Evolutionary conservation across 2,329 filamentous ascomycete species (phyloP).

Genomic region (Blastomyces silverae): DNA sequence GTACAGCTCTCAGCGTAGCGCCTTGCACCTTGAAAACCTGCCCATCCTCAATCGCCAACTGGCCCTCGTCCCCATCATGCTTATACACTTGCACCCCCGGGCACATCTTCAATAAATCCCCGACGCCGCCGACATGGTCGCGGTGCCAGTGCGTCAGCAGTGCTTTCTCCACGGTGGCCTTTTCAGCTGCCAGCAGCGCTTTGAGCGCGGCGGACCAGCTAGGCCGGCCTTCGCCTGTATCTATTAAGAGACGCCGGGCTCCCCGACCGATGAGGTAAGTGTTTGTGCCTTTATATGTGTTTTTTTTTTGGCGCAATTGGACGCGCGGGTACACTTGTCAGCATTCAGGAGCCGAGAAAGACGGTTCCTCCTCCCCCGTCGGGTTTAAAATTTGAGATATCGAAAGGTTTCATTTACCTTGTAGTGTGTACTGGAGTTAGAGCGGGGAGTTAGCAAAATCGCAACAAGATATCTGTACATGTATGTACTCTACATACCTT

Average conservation of each 20-base stretch:
- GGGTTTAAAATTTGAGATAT: neutral
- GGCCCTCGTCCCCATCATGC: slow-evolving; percentile 49
- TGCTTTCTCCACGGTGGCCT: slow-evolving; percentile 59
- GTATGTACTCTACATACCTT: slow-evolving; percentile 51
- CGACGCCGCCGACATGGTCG: slow-evolving; percentile 74
- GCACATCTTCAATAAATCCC: slow-evolving; percentile 59
- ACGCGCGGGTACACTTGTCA: neutral
- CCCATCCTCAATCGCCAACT: slow-evolving; percentile 51
- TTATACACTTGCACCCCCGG: slow-evolving; percentile 62
- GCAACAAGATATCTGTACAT: neutral
- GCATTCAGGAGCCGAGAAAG: neutral
- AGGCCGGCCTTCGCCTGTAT: slow-evolving; percentile 76
- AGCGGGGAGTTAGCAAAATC: slow-evolving; percentile 1
- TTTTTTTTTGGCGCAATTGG: neutral
- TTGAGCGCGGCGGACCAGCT: slow-evolving; percentile 65
- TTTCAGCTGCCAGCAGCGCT: slow-evolving; percentile 58
- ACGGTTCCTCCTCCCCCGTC: neutral
- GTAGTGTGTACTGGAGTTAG: slow-evolving; percentile 49
- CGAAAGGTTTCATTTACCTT: slow-evolving; percentile 40
- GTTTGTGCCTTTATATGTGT: slow-evolving; percentile 61
- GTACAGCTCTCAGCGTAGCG: slow-evolving; percentile 57
- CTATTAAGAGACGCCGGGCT: slow-evolving; percentile 66
- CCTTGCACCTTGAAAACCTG: slow-evolving; percentile 49
- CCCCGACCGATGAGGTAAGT: slow-evolving; percentile 87
- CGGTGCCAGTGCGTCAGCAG: slow-evolving; percentile 89